Percentiles rank a stretch among this genome's conserved stretches.
Evolutionary conservation across 2,329 filamentous ascomycete genomes (phyloP).

Genomic region (Verticillium zaregamsianum): DNA sequence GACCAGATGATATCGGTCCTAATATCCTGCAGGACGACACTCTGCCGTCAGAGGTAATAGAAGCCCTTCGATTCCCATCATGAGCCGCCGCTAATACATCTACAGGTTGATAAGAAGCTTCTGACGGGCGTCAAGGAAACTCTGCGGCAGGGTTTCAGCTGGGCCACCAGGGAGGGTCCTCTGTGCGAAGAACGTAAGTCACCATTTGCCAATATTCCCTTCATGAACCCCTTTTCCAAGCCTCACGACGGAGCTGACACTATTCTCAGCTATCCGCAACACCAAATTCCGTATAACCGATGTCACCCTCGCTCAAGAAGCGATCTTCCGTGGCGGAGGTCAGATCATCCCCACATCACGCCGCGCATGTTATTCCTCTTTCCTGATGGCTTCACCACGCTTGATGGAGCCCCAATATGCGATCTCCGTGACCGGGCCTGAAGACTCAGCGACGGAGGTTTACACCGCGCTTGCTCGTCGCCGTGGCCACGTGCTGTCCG

Average conservation of each 20-base stretch:
- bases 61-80: slow-evolving; percentile 2
- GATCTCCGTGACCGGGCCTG: slow-evolving; percentile 87
- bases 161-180: slow-evolving; percentile 92
- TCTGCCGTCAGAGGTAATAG: slow-evolving; percentile 72
- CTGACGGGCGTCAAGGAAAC: slow-evolving; percentile 85
- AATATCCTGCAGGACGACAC: slow-evolving; percentile 98
- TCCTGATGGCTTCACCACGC: slow-evolving; percentile 92
- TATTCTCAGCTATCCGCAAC: slow-evolving; percentile 77
- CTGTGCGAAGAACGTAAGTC: slow-evolving; percentile 93
- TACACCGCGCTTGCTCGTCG: slow-evolving; percentile 90
- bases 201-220: slow-evolving; percentile 7
- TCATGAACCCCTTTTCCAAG: slow-evolving; percentile 8
- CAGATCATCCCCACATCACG: slow-evolving; percentile 96
- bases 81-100: slow-evolving; percentile 9
- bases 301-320: slow-evolving; percentile 77
- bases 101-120: slow-evolving; percentile 82
- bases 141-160: slow-evolving; percentile 93
- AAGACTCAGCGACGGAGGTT: slow-evolving; percentile 80
- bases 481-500: slow-evolving; percentile 88
- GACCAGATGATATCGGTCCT: slow-evolving; percentile 87
- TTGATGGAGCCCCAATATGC: slow-evolving; percentile 96
- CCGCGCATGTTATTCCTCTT: slow-evolving; percentile 89
- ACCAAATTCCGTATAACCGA: slow-evolving; percentile 97
- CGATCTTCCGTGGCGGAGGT: slow-evolving; percentile 91
- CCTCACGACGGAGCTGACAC: slow-evolving; percentile 7